Evolutionary conservation across 108 stramenopile genomes (phyloP), one percentile per base, ranked within the genome.

Genomic region (Craspedostauros australis): DNA sequence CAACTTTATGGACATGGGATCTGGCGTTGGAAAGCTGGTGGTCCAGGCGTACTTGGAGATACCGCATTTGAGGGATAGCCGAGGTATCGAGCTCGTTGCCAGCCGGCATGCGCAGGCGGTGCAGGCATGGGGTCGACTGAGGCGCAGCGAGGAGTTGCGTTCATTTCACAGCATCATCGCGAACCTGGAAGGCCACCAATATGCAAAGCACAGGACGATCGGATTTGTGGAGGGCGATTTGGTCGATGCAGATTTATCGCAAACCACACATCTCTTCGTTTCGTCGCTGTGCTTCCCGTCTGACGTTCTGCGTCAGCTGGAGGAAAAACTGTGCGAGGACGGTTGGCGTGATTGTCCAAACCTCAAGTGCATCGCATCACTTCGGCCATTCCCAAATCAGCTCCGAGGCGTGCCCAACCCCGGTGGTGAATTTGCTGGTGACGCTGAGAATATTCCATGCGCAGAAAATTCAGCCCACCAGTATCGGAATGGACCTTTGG

Each of bases 1-100:
- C 46, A 58, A 53, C 48, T 85, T 85, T 50, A 64, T 64, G 36
- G 84, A 85, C 70, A 49, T 85, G 29, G 84, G 84, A 26, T 76
- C 72, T 24, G 84, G 84, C 36, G 60, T 62, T 11, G 84, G 84
- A 9, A 62, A 74, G 47, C 61, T 85, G 23, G 72, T 79, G 12
- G 49, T 66, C 11, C 84, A 85, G 58, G 46, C 71, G 5, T 55
- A 68, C 45, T 50, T 85, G 23, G 84, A 85, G 42, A 32, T 79
- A 11, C 60, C 69, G 6, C 34, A 57, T 2, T 40, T 77, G 8
- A 40, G 30, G 42, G 12, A 27, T 22, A 50, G 73, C 3, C 64
- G 69, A 12, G 82, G 82, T 0, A 68, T 83, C 42, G 82, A 83
- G 43, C 50, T 83, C 42, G 62, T 69, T 18, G 56, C 77, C 14